Evolutionary conservation across 139 green algal genomes (phyloP).

Genomic region (Trebouxia sp.): DNA sequence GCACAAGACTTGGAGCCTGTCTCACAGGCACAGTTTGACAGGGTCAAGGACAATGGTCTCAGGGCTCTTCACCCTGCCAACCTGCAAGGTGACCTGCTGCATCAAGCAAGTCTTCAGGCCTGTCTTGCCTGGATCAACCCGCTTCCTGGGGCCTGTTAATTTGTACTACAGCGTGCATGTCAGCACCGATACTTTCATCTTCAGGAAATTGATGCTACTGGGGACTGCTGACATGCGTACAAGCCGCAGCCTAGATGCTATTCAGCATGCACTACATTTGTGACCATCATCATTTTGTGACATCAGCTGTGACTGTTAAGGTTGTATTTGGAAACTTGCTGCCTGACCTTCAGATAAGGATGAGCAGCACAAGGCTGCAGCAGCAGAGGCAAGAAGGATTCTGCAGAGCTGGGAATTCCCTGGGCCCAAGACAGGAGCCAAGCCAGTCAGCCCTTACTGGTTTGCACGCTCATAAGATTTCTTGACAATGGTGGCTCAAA

Average conservation of each 20-base stretch:
- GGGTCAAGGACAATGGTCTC: constrained; percentile 16
- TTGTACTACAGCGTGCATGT: background rate
- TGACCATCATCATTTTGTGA: background rate
- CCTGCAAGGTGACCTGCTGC: constrained; percentile 25
- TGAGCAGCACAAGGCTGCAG: constrained; percentile 15
- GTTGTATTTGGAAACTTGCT: background rate
- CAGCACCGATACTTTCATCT: background rate
- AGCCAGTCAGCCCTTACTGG: constrained; percentile 31
- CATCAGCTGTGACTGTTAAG: background rate
- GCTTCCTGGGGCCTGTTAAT: background rate
- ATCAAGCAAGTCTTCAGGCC: too few relatives aligned
- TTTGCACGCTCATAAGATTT: constrained; percentile 16
- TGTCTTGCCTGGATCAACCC: too few relatives aligned
- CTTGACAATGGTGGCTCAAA: too few relatives aligned
- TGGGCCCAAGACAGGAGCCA: background rate
- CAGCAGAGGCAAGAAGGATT: constrained; percentile 9
- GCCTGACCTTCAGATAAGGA: constrained; percentile 13
- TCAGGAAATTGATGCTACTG: background rate
- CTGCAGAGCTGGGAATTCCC: constrained; percentile 11
- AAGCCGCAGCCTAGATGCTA: background rate
- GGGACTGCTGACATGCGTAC: background rate
- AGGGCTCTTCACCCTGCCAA: constrained; percentile 9
- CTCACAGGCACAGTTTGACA: constrained; percentile 1
- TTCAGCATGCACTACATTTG: background rate
- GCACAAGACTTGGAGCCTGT: background rate